Evolutionary conservation across 768 basidiomycete species (phyloP), one percentile per base, ranked within the genome.

Genomic region (Podaxis sp.): DNA sequence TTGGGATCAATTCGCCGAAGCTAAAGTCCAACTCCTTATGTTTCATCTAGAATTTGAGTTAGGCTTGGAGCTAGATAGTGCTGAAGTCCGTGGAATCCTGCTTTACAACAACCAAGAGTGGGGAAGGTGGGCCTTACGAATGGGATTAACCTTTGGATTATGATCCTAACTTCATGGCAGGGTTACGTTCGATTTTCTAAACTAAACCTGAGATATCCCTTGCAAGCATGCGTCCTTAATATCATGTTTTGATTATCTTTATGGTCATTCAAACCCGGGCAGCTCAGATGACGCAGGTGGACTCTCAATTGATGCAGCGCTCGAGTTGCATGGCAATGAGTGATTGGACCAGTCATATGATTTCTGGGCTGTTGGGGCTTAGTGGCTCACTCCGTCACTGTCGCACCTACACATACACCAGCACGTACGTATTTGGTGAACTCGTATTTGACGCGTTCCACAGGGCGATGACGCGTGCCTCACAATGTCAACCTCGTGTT

Each of bases 31-130:
- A 8, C 19, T 27, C 49, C 22, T 50, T 24, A 24, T 24, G 33
- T 55, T 25, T 65, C 59, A 43, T 46, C 49, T 47, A 92, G 91
- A 93, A 71, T 94, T 93, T 66, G 91, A 93, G 71, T 83, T 94
- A 2, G 92, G 88, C 7, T 75, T 94, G 63, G 92, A 92, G 74
- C 75, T 94, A 68, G 91, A 94, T 71, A 91, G 91, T 66, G 91
- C 88, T 60, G 92, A 94, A 76, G 91, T 94, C 68, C 87, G 93
- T 61, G 92, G 91, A 22, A 86, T 91, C 62, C 71, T 93, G 63
- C 73, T 93, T 51, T 88, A 87, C 69, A 85, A 90, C 57, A 85
- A 85, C 12, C 82, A 87, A 65, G 92, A 93, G 73, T 93, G 90
- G 88, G 90, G 91, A 68, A 85, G 89, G 71, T 89, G 78, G 51